Evolutionary conservation across 257 asterid species (phyloP).

Genomic region (Plantago ovata): DNA sequence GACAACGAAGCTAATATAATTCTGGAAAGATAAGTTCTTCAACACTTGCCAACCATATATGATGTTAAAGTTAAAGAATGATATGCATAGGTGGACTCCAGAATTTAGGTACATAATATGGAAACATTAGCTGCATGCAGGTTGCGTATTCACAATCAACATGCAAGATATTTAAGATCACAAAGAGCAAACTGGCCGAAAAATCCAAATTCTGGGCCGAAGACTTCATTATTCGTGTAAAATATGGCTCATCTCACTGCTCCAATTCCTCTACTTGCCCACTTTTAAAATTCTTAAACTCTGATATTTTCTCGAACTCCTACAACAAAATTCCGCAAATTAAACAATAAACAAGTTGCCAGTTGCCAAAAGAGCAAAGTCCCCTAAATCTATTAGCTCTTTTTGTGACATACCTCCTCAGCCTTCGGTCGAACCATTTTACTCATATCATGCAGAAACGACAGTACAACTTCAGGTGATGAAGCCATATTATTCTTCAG

Average conservation of each 20-base stretch:
- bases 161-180: slow-evolving; percentile 20
- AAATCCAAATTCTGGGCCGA: slow-evolving; percentile 59
- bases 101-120: slow-evolving; percentile 3
- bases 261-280: slow-evolving; percentile 58
- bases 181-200: slow-evolving; percentile 45
- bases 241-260: slow-evolving; percentile 96
- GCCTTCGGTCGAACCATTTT: slow-evolving; percentile 81
- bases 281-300: slow-evolving; percentile 52
- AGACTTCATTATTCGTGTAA: slow-evolving; percentile 76
- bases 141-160: slow-evolving; percentile 13
- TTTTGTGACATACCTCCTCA: slow-evolving; percentile 69
- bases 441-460: slow-evolving; percentile 85
- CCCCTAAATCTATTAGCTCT: slow-evolving; percentile 11
- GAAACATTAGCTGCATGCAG: slow-evolving; percentile 9
- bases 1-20: too few relatives aligned
- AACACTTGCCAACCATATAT: too few relatives aligned
- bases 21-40: too few relatives aligned
- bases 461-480: slow-evolving; percentile 74
- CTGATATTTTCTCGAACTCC: slow-evolving; percentile 69
- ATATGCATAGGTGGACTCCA: background rate
- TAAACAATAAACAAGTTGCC: background rate
- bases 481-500: slow-evolving; percentile 82
- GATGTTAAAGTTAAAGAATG: too few relatives aligned
- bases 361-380: slow-evolving; percentile 9
- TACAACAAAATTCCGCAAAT: slow-evolving; percentile 27